Percentiles rank a stretch among this genome's conserved stretches.
Conservation (phyloP, 2,329 filamentous ascomycete species). For the Ascochyta koolunga region DNA sequence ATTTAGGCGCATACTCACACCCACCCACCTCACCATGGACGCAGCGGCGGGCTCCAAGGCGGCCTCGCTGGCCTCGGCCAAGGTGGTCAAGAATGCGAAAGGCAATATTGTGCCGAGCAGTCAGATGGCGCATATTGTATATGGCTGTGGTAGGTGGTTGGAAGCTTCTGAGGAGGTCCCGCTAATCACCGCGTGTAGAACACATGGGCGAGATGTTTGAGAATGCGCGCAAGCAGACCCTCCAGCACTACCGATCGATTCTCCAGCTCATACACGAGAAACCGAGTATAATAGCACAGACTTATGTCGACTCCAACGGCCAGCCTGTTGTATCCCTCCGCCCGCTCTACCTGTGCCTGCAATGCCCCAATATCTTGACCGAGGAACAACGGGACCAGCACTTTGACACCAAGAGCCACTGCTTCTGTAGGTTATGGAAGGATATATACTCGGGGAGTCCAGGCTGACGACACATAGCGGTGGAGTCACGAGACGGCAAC, state of each 20-base stretch:
- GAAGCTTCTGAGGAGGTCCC: not conserved
- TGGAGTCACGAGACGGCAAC: slow-evolving; percentile 76
- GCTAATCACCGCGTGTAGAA: slow-evolving; percentile 57
- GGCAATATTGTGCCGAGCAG: slow-evolving; percentile 47
- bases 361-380: slow-evolving; percentile 70
- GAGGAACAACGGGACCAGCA: slow-evolving; percentile 71
- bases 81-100: slow-evolving; percentile 52
- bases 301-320: slow-evolving; percentile 60
- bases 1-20: not conserved
- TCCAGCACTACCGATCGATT: slow-evolving; percentile 74
- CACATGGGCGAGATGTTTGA: slow-evolving; percentile 74
- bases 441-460: slow-evolving; percentile 1
- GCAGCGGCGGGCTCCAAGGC: slow-evolving; percentile 49
- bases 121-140: slow-evolving; percentile 50
- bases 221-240: slow-evolving; percentile 70
- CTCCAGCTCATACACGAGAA: slow-evolving; percentile 73
- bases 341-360: slow-evolving; percentile 65
- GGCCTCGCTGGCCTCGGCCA: slow-evolving; percentile 50
- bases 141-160: slow-evolving; percentile 49
- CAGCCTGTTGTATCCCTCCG: slow-evolving; percentile 59
- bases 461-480: slow-evolving; percentile 60
- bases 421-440: slow-evolving; percentile 66
- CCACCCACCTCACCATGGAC: slow-evolving; percentile 40
- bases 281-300: slow-evolving; percentile 69
- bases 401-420: slow-evolving; percentile 71